Evolutionary conservation across 257 asterid species (phyloP), one percentile per base, ranked within the genome.

Genomic region (Linaria vulgaris): DNA sequence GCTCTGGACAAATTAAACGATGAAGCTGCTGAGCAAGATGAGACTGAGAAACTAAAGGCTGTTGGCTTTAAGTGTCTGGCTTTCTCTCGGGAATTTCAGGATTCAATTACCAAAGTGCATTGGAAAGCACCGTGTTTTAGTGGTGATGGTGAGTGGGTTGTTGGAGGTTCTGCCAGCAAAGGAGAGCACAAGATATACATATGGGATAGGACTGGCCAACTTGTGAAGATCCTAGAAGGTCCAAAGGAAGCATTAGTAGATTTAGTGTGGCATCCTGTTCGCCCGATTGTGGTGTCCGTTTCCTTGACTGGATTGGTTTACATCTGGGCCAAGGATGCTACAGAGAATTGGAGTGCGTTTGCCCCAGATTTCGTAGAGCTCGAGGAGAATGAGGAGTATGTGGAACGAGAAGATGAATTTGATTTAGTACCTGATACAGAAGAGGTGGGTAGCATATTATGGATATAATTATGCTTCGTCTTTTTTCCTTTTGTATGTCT

Each of bases 281-380:
- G 71, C 72, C 97, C 97, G 17, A 55, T 90, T 60, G 95, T 90
- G 55, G 87, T 82, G 54, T 90, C 97, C 61, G 96, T 88, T 72
- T 90, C 97, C 50, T 73, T 90, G 74, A 68, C 85, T 69, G 97
- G 97, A 31, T 76, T 83, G 77, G 92, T 80, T 31, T 90, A 90
- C 76, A 88, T 90, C 38, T 90, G 97, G 97, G 97, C 97, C n/a
- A 88, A 90, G 76, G 97, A 90, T 74, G 84, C 85, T 70, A 88
- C 95, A 23, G 97, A 90, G 78, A 90, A 90, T 75, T 90, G 97
- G 97, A 90, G 97, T 68, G 94, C 97, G 21, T 90, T 90, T 82
- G 97, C 97, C 54, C 96, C 97, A 19, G 96, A 90, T 73, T 88
- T 90, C 68, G 84, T 85, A 75, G 97, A 90, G 79, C 92, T 90